Conservation (phyloP, 2,329 filamentous ascomycete species). For the Ustilaginoidea virens region DNA sequence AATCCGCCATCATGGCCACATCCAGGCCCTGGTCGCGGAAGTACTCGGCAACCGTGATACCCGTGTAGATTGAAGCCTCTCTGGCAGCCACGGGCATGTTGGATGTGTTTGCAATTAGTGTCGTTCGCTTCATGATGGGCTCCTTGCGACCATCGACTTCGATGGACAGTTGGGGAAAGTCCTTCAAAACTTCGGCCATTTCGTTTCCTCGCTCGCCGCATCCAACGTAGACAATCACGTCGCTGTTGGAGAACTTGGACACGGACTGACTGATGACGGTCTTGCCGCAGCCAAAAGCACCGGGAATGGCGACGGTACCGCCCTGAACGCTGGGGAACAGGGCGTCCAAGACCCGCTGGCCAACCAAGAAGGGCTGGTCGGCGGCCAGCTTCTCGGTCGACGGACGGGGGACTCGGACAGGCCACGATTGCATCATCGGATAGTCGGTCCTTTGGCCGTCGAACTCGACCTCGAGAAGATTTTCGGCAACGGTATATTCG, state of each 20-base stretch:
- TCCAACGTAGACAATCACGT: conserved; percentile 97
- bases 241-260: conserved; percentile 99
- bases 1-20: conserved; percentile 99
- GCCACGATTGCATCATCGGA: conserved; percentile 98
- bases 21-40: conserved; percentile 95
- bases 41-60: conserved; percentile 87
- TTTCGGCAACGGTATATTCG: conserved; percentile 84
- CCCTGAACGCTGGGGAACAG: conserved; percentile 94
- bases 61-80: conserved; percentile 98
- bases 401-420: conserved; percentile 87
- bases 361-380: conserved; percentile 84
- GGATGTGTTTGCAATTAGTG: conserved; percentile 95
- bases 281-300: conserved; percentile 97
- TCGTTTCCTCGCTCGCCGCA: conserved; percentile 88
- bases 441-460: conserved; percentile 89
- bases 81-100: conserved; percentile 99
- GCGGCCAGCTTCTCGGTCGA: conserved; percentile 84
- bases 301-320: conserved; percentile 93
- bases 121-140: conserved; percentile 99
- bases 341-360: conserved; percentile 89
- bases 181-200: conserved; percentile 99
- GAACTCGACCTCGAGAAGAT: conserved; percentile 91
- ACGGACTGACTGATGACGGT: conserved; percentile 97
- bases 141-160: conserved; percentile 88
- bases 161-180: conserved; percentile 96